Base-by-base conservation (phyloP, 73 alveolate species). In the Symbiodinium natans region DNA sequence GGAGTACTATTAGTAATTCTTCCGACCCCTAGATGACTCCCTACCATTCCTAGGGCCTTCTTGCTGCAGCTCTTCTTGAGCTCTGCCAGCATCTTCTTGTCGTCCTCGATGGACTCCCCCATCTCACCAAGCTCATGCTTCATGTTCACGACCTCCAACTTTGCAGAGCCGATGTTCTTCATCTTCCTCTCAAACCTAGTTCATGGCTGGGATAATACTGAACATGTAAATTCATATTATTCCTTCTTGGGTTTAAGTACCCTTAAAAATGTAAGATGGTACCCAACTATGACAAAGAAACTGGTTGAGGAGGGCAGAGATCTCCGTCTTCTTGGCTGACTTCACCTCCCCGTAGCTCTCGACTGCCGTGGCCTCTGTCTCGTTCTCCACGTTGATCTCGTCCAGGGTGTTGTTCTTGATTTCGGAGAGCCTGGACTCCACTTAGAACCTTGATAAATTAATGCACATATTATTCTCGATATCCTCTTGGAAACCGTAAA, bases 81-180 rank as follows among this genome's bases (percentile, higher is more conserved):
- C 77, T 63, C 77, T 63, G 77, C 77, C 77, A 63, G 31, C 77
- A 63, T 63, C 77, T 63, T 63, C 77, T 56, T 63, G 77, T 63
- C 77, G 25, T 63, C 77, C 77, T 63, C 77, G 34, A 63, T 63
- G 77, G 77, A 63, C 77, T 63, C 77, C 0, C 77, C 77, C 77
- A 63, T 63, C 77, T 63, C 77, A 34, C 77, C 77, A 15, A 63
- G 77, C 77, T 63, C 77, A 27, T 63, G 77, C 77, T 63, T 63
- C 77, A 63, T 63, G 77, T 63, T 63, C 29, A 63, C 77, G 77
- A 63, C 77, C 25, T 63, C 77, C 77, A 63, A 27, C 77, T 63
- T 63, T 34, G 7, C 25, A 31, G 17, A 31, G 25, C 77, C 77
- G 34, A 63, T 63, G 77, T 21, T 63, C 77, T 63, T 63, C 77